A percentile compares a stretch with the other conserved stretches of the same genome.
These are phyloP conservation scores for Pichia cephalocereana DNA, from an alignment of 805 yeast genomes.

Conservation along the genomic window DNA sequence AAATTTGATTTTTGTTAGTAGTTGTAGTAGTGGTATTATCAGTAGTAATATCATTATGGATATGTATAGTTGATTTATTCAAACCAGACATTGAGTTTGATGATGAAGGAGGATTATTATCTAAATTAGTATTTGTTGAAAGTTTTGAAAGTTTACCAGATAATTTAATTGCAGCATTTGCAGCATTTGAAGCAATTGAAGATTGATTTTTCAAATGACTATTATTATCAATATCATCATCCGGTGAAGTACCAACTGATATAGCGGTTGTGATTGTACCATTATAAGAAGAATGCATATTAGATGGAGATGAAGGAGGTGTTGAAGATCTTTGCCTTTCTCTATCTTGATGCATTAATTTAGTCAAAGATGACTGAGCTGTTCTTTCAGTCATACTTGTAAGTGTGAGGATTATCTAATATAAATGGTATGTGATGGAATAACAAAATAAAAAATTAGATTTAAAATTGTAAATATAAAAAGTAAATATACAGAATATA, in stretches of 20 bases:
- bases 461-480: no score
- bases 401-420: no score
- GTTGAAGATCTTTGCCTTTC: constrained; percentile 14
- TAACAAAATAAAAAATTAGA: no score
- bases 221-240: constrained; percentile 13
- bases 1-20: no score
- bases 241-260: constrained; percentile 26
- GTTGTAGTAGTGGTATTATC: background rate
- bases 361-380: constrained; percentile 27
- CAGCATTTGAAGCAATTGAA: background rate
- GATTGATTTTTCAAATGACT: background rate
- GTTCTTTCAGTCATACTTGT: constrained; percentile 5
- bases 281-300: constrained; percentile 9
- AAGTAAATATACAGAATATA: no score
- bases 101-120: no score
- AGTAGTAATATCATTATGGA: background rate
- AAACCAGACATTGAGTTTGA: background rate
- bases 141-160: background rate
- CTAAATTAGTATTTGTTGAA: background rate
- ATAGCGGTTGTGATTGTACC: constrained; percentile 27
- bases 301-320: constrained; percentile 10
- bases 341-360: constrained; percentile 22
- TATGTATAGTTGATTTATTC: background rate
- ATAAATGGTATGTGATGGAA: no score
- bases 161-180: background rate